Percentiles rank a stretch among this genome's conserved stretches.
phyloP scores from a whole-genome alignment of 352 stramenopile species.

The Globisporangium uncinulatum region DNA sequence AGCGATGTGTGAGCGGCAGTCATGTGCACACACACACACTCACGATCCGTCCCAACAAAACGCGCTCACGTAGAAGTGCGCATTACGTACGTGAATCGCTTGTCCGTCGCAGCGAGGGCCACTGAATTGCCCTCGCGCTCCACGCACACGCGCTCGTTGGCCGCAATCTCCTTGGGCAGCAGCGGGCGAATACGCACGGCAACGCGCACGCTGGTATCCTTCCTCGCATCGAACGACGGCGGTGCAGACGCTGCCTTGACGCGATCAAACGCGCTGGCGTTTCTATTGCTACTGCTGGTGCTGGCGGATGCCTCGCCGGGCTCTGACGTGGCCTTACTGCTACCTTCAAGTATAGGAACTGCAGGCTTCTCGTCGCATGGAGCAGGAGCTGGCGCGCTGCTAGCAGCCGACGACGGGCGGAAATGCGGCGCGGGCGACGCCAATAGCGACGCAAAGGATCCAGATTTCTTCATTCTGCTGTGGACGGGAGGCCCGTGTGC shows the following conservation, averaged over 20 bases:
- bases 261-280: not conserved
- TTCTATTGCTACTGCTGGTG: not conserved
- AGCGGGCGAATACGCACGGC: constrained; percentile 74
- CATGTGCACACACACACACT: not conserved
- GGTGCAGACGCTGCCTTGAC: not conserved
- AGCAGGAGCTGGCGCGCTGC: constrained; percentile 14
- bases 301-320: not conserved
- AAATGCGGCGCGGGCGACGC: constrained; percentile 6
- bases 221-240: constrained; percentile 16
- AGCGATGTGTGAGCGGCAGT: not conserved
- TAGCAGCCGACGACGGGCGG: not conserved
- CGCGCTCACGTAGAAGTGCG: not conserved
- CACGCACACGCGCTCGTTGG: constrained; percentile 40
- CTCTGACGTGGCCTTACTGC: not conserved
- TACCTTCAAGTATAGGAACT: not conserved
- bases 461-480: constrained; percentile 14
- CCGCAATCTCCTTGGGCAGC: constrained; percentile 67
- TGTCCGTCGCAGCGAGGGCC: constrained; percentile 27
- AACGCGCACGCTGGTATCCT: constrained; percentile 69
- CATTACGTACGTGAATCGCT: constrained; percentile 58
- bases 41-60: not conserved
- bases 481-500: not conserved
- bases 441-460: constrained; percentile 9
- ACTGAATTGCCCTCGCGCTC: constrained; percentile 32
- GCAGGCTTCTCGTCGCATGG: constrained; percentile 1